Evolutionary conservation across 2,329 filamentous ascomycete genomes (phyloP).

Genomic region (Trichoderma sp.): DNA sequence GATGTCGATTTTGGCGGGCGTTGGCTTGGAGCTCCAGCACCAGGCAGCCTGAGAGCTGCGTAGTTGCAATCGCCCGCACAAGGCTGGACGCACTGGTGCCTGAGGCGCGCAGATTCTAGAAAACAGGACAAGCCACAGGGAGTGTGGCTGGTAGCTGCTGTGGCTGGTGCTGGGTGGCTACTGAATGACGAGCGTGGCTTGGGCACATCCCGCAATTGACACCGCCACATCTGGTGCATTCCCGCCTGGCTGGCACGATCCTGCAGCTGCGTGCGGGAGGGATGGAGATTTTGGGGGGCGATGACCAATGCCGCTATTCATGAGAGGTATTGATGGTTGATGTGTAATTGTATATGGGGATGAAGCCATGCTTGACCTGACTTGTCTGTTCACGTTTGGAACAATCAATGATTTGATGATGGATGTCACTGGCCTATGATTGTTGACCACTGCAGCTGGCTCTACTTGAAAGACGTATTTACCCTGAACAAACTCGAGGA

Average conservation of each 20-base stretch:
- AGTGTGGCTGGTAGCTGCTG: not conserved
- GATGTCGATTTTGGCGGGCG: slow-evolving; percentile 28
- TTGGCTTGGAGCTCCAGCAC: slow-evolving; percentile 38
- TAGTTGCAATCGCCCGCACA: slow-evolving; percentile 34
- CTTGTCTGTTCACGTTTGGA: not conserved
- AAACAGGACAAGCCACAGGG: slow-evolving; percentile 22
- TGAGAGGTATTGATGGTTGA: not conserved
- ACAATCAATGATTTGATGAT: not conserved
- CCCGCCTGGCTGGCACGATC: slow-evolving; percentile 17
- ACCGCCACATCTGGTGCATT: slow-evolving; percentile 18
- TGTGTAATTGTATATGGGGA: not conserved
- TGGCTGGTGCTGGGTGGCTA: slow-evolving; percentile 1
- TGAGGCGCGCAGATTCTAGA: slow-evolving; percentile 32
- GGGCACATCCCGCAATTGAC: slow-evolving; percentile 9
- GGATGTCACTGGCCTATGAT: not conserved
- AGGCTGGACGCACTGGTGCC: slow-evolving; percentile 36
- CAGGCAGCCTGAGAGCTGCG: slow-evolving; percentile 51
- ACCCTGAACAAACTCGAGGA: not conserved
- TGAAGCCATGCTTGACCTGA: not conserved
- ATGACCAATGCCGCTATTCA: not conserved
- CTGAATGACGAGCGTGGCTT: slow-evolving; percentile 27
- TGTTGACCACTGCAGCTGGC: not conserved
- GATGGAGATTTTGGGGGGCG: not conserved
- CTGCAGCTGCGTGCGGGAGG: slow-evolving; percentile 2
- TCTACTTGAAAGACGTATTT: not conserved